Percentiles rank a stretch among this genome's conserved stretches.
phyloP scores from a whole-genome alignment of 2,329 filamentous ascomycete species.

The Sphaerulina populicola region DNA sequence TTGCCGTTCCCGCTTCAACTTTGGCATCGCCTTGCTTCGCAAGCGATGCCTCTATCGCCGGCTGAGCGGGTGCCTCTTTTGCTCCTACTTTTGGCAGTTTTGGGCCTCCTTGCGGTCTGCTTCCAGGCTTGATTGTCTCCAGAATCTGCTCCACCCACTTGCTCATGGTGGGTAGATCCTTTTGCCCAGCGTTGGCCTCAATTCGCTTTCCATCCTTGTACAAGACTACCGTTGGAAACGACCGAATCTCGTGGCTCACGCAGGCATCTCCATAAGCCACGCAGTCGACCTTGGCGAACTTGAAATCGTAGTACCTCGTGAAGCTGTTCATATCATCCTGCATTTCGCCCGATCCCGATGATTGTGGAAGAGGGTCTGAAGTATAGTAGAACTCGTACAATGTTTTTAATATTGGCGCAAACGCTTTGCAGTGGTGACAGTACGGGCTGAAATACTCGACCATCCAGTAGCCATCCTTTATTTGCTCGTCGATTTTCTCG shows the following conservation, averaged over 20 bases:
- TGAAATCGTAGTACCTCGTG: conserved; percentile 76
- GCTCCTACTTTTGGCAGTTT: conserved; percentile 65
- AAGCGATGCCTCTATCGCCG: conserved; percentile 25
- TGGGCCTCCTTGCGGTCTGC: conserved; percentile 58
- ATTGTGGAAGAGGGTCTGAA: conserved; percentile 57
- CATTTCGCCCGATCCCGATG: conserved; percentile 38
- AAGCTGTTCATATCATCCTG: conserved; percentile 57
- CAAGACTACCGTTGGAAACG: conserved; percentile 69
- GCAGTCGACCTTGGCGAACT: conserved; percentile 81
- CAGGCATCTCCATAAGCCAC: conserved; percentile 75
- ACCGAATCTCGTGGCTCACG: conserved; percentile 54
- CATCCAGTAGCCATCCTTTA: conserved; percentile 59
- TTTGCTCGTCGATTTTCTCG: conserved; percentile 49
- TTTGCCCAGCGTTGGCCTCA: conserved; percentile 57
- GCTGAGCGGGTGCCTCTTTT: conserved; percentile 30
- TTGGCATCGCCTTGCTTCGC: conserved; percentile 23
- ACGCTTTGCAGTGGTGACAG: conserved; percentile 64
- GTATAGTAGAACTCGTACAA: conserved; percentile 94
- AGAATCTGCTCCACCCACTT: conserved; percentile 66
- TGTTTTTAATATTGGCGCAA: conserved; percentile 82
- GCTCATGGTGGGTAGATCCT: conserved; percentile 58
- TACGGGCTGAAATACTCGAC: conserved; percentile 47
- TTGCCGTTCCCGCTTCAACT: conserved; percentile 31
- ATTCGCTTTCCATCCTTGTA: conserved; percentile 68
- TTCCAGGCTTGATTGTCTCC: conserved; percentile 71